Conservation (phyloP, 306 rosid genomes). For the Fragaria iinumae region DNA sequence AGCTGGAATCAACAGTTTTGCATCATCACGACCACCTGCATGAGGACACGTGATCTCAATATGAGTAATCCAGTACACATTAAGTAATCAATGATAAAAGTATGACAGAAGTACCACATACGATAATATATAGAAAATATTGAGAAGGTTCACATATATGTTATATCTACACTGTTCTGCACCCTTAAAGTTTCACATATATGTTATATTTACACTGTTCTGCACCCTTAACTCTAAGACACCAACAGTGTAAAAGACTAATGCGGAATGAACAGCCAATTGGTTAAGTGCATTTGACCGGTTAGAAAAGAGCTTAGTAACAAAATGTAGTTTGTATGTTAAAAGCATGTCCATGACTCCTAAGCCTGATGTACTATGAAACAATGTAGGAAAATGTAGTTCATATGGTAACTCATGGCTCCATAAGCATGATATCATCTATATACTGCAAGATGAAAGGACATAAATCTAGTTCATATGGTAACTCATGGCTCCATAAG, state of each 20-base stretch:
- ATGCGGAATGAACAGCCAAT: background rate
- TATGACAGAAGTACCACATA: constrained; percentile 17
- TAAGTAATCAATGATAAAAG: constrained; percentile 24
- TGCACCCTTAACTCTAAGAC: background rate
- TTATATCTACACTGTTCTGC: background rate
- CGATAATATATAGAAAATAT: constrained; percentile 7
- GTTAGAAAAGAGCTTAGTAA: background rate
- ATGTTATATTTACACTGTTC: background rate
- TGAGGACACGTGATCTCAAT: constrained; percentile 24
- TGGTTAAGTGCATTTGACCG: background rate
- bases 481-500: background rate
- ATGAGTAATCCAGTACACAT: constrained; percentile 17
- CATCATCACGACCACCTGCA: constrained; percentile 92
- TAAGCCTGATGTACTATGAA: background rate
- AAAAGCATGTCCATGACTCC: background rate
- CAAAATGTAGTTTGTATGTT: background rate
- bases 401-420: background rate
- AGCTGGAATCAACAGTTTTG: constrained; percentile 73
- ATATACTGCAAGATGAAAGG: background rate
- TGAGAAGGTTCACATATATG: background rate
- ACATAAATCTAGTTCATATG: background rate
- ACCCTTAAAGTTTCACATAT: background rate
- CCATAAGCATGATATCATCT: background rate
- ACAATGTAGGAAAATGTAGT: background rate
- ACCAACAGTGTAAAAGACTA: background rate